Evolutionary conservation across 73 alveolate species (phyloP).

Genomic region (Stentor roeselii): DNA sequence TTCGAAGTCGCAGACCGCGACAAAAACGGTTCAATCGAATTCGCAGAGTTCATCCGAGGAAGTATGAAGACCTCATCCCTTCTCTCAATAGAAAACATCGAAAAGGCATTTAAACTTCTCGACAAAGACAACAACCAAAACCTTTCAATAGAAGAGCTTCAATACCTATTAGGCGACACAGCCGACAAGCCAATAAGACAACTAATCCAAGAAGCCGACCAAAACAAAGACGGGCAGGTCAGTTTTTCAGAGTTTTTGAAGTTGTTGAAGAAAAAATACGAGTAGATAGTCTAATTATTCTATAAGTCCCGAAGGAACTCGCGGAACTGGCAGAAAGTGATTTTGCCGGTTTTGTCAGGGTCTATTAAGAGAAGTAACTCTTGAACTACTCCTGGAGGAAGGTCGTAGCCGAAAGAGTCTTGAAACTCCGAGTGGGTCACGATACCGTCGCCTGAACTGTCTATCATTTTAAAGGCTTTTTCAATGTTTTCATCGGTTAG

Average conservation of each 20-base stretch:
- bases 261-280: background rate
- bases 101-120: background rate
- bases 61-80: background rate
- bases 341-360: background rate
- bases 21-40: constrained; percentile 1
- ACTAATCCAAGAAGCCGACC: background rate
- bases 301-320: background rate
- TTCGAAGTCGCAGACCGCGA: background rate
- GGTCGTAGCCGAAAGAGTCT: background rate
- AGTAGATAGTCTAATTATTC: too few relatives aligned
- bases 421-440: constrained; percentile 36
- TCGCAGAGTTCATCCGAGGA: background rate
- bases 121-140: background rate
- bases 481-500: constrained; percentile 35
- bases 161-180: background rate
- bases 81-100: background rate
- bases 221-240: constrained; percentile 3
- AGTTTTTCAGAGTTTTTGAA: background rate
- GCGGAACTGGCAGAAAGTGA: background rate
- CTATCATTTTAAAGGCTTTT: constrained; percentile 39
- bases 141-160: background rate
- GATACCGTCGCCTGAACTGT: constrained; percentile 39
- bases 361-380: background rate
- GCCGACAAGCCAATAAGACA: background rate
- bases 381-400: too few relatives aligned